These are phyloP conservation scores for Marchantia polymorpha DNA, from an alignment of 225 moss, liverwort and hornwort genomes.

Conservation along the genomic window DNA sequence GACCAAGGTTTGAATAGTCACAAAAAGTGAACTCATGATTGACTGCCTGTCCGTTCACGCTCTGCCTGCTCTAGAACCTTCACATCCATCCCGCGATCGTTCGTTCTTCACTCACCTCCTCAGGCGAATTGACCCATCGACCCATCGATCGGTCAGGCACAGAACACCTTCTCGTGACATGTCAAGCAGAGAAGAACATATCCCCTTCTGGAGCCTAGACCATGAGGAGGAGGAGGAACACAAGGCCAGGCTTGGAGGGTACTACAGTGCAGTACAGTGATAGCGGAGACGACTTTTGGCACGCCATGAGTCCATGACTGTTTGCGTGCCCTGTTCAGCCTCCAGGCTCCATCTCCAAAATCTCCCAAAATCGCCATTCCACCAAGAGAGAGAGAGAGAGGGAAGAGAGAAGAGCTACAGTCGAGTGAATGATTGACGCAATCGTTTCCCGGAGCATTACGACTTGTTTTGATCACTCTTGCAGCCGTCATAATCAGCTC, in stretches of 20 bases:
- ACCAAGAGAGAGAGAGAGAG: background rate
- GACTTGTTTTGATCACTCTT: background rate
- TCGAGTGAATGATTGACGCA: background rate
- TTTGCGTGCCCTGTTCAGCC: background rate
- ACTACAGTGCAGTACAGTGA: background rate
- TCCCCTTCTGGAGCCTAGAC: too few species aligned
- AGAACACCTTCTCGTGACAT: too few species aligned
- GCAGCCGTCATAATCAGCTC: background rate
- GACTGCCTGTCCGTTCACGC: too few species aligned
- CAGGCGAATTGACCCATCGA: too few species aligned
- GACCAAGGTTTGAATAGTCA: too few species aligned
- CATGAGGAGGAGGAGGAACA: background rate
- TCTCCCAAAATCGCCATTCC: background rate
- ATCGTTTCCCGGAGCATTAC: background rate
- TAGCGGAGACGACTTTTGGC: background rate
- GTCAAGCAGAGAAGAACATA: background rate
- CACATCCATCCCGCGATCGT: too few species aligned
- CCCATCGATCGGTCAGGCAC: too few species aligned
- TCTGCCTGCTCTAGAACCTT: too few species aligned
- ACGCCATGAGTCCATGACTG: background rate
- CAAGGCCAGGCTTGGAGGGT: too few species aligned
- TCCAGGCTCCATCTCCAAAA: background rate
- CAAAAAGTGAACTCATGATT: too few species aligned
- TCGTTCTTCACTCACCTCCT: too few species aligned
- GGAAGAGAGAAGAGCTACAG: background rate